Base-by-base conservation (phyloP, 331 rosid genomes). In the Saraca asoca region DNA sequence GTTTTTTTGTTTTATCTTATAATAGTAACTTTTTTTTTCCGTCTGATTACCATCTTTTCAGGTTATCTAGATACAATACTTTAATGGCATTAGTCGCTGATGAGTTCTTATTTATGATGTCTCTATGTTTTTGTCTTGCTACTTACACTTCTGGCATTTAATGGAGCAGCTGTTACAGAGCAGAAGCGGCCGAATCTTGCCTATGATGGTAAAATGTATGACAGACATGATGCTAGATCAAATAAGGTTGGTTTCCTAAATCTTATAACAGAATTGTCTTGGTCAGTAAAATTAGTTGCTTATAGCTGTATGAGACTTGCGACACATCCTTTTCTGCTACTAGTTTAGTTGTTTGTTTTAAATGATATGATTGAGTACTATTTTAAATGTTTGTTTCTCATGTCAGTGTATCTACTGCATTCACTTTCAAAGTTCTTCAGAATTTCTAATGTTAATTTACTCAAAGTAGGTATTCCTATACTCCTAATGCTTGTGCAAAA, bases 171-270 rank as follows among this genome's bases (percentile, higher is more conserved):
- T 63, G 88, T 81, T 68, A 74, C 82, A 4, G 99, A 90, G 76
- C 97, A 82, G 76, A 94, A 90, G 86, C 84, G 87, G 81, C 62
- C 88, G 16, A 83, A 68, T 43, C 81, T 82, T 85, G 55, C 77
- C 61, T 86, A 79, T 44, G 96, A 87, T 50, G 80, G 78, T 24
- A 91, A 86, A 75, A 51, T 82, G 54, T 91, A 86, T 35, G 96
- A 91, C 51, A 90, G 85, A 34, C 86, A 79, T 17, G 96, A 90
- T 72, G 83, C 77, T 64, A 88, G 88, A 68, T 43, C 89, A 56
- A 83, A 85, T 70, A 94, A 88, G 84, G 99, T 94, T 58, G 49
- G 91, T 77, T 13, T 71, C 71, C 64, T 43, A 20, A 50, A 51
- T 82, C 63, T 51, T 78, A 42, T 51, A 55, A 51, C 56, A 51